Evolutionary conservation across 2,329 filamentous ascomycete genomes (phyloP).

Genomic region (Claviceps spartinae): DNA sequence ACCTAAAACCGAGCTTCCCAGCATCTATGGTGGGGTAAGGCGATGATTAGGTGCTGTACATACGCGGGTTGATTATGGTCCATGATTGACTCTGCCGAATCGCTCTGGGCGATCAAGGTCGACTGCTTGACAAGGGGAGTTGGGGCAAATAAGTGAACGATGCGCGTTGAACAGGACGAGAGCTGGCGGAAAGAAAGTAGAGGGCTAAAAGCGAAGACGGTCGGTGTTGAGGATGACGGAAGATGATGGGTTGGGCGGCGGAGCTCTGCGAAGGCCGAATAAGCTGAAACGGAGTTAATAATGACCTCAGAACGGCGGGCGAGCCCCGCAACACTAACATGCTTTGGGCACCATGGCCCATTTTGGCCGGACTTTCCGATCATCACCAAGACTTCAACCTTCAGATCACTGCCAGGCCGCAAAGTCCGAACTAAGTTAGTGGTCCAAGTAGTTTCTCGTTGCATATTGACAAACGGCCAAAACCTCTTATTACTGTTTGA

Average conservation of each 20-base stretch:
- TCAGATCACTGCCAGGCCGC: too few species aligned
- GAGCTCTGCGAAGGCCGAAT: conserved; percentile 4
- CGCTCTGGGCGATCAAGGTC: conserved; percentile 4
- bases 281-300: conserved; percentile 9
- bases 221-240: conserved; percentile 2
- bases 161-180: not conserved
- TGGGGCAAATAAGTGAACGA: not conserved
- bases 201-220: not conserved
- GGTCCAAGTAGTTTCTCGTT: too few species aligned
- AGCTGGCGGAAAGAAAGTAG: not conserved
- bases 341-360: not conserved
- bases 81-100: conserved; percentile 8
- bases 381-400: too few species aligned
- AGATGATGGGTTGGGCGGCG: conserved; percentile 5
- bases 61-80: conserved; percentile 8
- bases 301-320: conserved; percentile 6
- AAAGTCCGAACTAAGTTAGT: too few species aligned
- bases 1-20: conserved; percentile 5
- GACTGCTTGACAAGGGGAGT: not conserved
- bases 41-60: conserved; percentile 2
- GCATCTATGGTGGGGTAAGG: conserved; percentile 6
- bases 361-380: not conserved
- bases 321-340: not conserved
- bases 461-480: too few species aligned
- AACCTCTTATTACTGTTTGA: too few species aligned